phyloP scores from a whole-genome alignment of 768 basidiomycete species.

The Sutorius australiensis region DNA sequence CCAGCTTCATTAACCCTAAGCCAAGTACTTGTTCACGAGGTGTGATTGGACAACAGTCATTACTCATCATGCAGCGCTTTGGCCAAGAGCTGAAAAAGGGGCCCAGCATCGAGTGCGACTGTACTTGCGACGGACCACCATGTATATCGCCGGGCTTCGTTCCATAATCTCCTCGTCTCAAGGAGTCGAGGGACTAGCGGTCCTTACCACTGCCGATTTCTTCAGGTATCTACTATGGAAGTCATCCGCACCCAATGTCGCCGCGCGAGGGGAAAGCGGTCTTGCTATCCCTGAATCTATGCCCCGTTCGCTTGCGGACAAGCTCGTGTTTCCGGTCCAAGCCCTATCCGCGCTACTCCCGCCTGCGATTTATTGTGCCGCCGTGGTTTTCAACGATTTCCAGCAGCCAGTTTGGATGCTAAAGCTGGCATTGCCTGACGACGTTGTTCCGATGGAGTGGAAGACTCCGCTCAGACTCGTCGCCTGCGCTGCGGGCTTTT shows the following conservation, averaged over 20 bases:
- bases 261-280: constrained; percentile 13
- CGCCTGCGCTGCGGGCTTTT: constrained; percentile 27
- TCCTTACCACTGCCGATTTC: constrained; percentile 24
- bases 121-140: constrained; percentile 17
- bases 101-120: not conserved
- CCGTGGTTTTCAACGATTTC: constrained; percentile 29
- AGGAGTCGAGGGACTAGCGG: constrained; percentile 23
- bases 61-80: constrained; percentile 18
- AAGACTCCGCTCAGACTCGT: constrained; percentile 21
- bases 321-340: constrained; percentile 29
- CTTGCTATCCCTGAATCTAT: constrained; percentile 14
- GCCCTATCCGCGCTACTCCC: constrained; percentile 20
- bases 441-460: constrained; percentile 22
- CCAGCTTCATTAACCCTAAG: not conserved
- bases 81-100: constrained; percentile 16
- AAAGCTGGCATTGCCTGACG: constrained; percentile 24
- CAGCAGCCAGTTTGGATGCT: constrained; percentile 36
- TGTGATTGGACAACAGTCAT: constrained; percentile 5
- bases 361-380: constrained; percentile 27
- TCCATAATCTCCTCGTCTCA: constrained; percentile 9
- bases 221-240: constrained; percentile 19
- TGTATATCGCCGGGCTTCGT: constrained; percentile 29
- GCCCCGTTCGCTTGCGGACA: constrained; percentile 20
- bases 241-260: not conserved
- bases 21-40: not conserved